Evolutionary conservation across 2,329 filamentous ascomycete species (phyloP), one percentile per base, ranked within the genome.

Genomic region (Fusarium sp.): DNA sequence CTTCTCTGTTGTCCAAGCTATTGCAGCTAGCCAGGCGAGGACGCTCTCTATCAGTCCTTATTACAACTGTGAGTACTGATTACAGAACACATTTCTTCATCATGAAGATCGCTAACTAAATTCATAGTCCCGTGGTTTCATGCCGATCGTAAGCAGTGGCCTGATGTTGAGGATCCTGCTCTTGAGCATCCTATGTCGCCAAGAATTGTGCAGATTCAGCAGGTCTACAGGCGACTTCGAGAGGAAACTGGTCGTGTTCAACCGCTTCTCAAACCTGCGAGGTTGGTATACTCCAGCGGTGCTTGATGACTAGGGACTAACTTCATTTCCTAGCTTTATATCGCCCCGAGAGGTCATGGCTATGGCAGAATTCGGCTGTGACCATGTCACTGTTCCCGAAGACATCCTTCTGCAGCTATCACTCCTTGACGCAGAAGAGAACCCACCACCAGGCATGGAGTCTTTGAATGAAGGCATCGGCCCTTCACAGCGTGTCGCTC

Each of bases 151-250:
- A 37, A 46, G 6, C 60, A 34, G 16, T 65, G 52, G 61, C 45
- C 61, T 12, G 20, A 65, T 34, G n/a, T 29, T 7, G 16, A 46
- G 9, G 61, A 65, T 10, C 59, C 61, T 4, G 58, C 61, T 40
- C 37, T 64, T 13, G 59, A 64, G 3, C 61, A 64, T 47, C 51
- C 61, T 4, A 64, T 65, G 51, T 65, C 61, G 5, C 14, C 30
- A 4, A 64, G 59, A 11, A 24, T 65, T 4, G 20, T 51, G 2
- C 59, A 46, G n/a, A 51, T 57, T 4, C 44, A 34, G 5, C 30
- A 49, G 2, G 12, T 41, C 12, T 65, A 65, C 12, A 9, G 20
- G 8, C 3, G 0, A 2, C 51, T 65, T 24, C 14, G 22, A 6
- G 37, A 65, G 14, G 30, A 51, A 9, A 64, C 59, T 10, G 51